Evolutionary conservation across 805 yeast species (phyloP).

Genomic region (Teunomyces lycoperdinae): DNA sequence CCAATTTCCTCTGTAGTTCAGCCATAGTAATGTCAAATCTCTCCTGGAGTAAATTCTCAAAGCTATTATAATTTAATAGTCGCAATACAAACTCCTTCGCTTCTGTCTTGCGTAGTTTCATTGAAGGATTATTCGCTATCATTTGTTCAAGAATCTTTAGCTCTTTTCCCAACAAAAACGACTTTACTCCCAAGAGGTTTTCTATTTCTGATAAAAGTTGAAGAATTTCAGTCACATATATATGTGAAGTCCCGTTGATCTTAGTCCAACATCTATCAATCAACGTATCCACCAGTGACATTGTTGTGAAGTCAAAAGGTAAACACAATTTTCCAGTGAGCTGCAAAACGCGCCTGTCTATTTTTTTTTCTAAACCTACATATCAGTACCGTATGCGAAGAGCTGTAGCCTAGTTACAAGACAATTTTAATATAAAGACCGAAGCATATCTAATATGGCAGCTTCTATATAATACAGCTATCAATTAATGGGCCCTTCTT

Average conservation of each 20-base stretch:
- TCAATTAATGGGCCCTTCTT: neutral
- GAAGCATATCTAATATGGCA: no score
- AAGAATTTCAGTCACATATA: constrained; percentile 21
- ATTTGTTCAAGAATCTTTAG: constrained; percentile 9
- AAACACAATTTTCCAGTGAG: constrained; percentile 2
- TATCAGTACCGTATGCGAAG: neutral
- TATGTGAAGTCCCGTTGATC: constrained; percentile 6
- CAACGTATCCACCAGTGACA: constrained; percentile 10
- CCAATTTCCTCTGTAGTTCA: constrained; percentile 8
- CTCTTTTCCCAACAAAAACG: constrained; percentile 16
- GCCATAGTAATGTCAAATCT: constrained; percentile 9
- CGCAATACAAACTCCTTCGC: constrained; percentile 22
- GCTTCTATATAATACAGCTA: neutral
- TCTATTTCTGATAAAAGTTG: constrained; percentile 22
- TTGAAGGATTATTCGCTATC: constrained; percentile 9
- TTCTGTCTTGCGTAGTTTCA: constrained; percentile 19
- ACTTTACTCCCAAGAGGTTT: constrained; percentile 11
- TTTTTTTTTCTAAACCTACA: neutral
- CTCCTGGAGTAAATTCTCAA: constrained; percentile 20
- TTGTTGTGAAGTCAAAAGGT: neutral
- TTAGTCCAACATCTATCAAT: constrained; percentile 9
- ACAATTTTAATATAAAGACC: no score
- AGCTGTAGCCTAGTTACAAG: no score
- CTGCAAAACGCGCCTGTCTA: neutral
- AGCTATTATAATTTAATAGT: constrained; percentile 17